Evolutionary conservation across 1,284 basidiomycete species (phyloP).

Genomic region (Fomitopsis betulina): DNA sequence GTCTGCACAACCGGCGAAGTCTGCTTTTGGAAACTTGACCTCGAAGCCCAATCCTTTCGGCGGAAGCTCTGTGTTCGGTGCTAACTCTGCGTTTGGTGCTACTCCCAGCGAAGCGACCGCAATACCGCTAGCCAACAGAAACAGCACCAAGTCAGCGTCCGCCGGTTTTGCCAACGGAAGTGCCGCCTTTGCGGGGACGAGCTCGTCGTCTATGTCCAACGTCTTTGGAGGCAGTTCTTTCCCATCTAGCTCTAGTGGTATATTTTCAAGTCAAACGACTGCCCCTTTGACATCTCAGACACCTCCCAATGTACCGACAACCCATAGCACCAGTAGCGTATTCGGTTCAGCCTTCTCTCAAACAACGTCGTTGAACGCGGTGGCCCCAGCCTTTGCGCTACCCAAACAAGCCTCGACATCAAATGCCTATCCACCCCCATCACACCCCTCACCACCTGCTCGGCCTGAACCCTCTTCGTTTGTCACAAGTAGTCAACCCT

Average conservation of each 20-base stretch:
- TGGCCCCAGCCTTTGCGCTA: neutral
- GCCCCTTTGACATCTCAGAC: neutral
- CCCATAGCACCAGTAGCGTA: neutral
- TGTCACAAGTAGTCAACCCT: neutral
- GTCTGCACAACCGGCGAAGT: conserved; percentile 4
- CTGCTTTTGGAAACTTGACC: conserved; percentile 12
- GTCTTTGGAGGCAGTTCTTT: neutral
- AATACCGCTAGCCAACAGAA: no score
- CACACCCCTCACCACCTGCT: neutral
- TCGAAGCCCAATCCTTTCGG: conserved; percentile 8
- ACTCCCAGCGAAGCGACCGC: neutral
- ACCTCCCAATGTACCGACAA: neutral
- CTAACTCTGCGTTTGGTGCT: conserved; percentile 5
- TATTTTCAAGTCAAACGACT: neutral
- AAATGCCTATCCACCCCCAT: neutral
- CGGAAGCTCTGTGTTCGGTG: conserved; percentile 1
- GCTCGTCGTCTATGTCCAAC: neutral
- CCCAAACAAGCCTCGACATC: neutral
- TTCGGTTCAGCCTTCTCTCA: neutral
- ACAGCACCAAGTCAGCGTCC: neutral
- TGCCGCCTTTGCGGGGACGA: neutral
- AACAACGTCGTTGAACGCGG: neutral
- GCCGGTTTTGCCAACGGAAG: neutral
- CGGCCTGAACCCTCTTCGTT: neutral
- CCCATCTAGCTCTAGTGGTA: neutral